Evolutionary conservation across 345 rosid species (phyloP), one percentile per base, ranked within the genome.

Genomic region (Cardamine occulta): DNA sequence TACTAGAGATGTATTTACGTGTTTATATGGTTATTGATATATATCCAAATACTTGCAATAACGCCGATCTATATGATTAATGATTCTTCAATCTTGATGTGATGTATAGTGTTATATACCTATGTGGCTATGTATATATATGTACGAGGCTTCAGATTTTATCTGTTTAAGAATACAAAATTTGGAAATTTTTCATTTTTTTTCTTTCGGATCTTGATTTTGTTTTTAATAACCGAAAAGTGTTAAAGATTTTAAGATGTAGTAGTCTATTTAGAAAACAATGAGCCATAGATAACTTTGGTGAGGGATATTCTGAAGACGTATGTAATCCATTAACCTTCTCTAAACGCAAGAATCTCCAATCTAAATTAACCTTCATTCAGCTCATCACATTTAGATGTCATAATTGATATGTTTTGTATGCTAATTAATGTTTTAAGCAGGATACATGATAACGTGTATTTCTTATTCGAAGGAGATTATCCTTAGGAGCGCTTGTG

Each of bases 21-120:
- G 51, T 70, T 23, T 68, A 61, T 47, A 59, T 60, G 62, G 68
- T 68, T 51, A 51, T 51, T 45, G 42, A 44, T 53, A 74, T 62
- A 62, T 69, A 75, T 75, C 12, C 29, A 75, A 61, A 53, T 68
- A 62, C 57, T 76, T 69, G 32, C 56, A 61, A 44, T 67, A 67
- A 67, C 73, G 53, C 73, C 53, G 42, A 74, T 66, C 73, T 67
- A 48, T 49, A 17, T 55, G 40, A 34, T 47, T 26, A 74, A 18
- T 57, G 66, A 51, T 49, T 60, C 63, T 40, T 68, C 63, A 40
- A 19, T 59, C 54, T 39, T 29, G 24, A 74, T 75, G 26, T 35
- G 66, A 66, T 55, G 18, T 11, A 9, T 26, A 66, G 26, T 66
- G 17, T 37, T 59, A 8, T 59, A 66, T 35, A 66, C 66, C 5